Conservation (phyloP, 768 basidiomycete species). For the Lyophyllum decastes region DNA sequence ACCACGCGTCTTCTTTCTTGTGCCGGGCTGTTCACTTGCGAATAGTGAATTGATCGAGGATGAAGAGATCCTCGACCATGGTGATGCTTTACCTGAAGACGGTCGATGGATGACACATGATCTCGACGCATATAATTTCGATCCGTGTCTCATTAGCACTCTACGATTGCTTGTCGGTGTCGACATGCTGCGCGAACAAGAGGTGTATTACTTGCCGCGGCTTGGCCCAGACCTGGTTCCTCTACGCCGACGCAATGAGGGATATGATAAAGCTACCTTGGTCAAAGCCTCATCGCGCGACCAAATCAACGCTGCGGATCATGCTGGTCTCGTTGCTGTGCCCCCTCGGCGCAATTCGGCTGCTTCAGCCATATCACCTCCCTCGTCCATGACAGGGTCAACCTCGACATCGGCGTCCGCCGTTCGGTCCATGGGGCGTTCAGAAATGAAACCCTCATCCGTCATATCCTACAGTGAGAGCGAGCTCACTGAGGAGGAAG, state of each 20-base stretch:
- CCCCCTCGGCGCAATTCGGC: constrained; percentile 28
- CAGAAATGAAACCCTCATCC: constrained; percentile 23
- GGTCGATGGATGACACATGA: constrained; percentile 45
- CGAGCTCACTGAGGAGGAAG: constrained; percentile 29
- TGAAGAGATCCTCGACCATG: constrained; percentile 62
- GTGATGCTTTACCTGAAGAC: constrained; percentile 55
- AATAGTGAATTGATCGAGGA: constrained; percentile 58
- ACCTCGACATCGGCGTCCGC: constrained; percentile 28
- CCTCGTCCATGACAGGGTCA: constrained; percentile 29
- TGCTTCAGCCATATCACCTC: constrained; percentile 22
- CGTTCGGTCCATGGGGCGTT: constrained; percentile 16
- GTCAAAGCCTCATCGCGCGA: constrained; percentile 13
- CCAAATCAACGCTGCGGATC: constrained; percentile 12
- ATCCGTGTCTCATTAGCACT: constrained; percentile 53
- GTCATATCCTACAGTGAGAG: constrained; percentile 25
- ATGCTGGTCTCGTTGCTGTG: constrained; percentile 18
- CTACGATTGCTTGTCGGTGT: constrained; percentile 65
- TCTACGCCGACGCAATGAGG: constrained; percentile 15
- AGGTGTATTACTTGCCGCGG: constrained; percentile 62
- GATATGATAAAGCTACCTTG: constrained; percentile 12
- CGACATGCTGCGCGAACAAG: constrained; percentile 64
- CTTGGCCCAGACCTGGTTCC: constrained; percentile 43
- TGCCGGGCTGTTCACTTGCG: constrained; percentile 68
- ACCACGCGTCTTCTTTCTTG: constrained; percentile 60
- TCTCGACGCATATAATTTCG: constrained; percentile 52